phyloP scores from a whole-genome alignment of 148 eudicot species.

The Chenopodium quinoa region DNA sequence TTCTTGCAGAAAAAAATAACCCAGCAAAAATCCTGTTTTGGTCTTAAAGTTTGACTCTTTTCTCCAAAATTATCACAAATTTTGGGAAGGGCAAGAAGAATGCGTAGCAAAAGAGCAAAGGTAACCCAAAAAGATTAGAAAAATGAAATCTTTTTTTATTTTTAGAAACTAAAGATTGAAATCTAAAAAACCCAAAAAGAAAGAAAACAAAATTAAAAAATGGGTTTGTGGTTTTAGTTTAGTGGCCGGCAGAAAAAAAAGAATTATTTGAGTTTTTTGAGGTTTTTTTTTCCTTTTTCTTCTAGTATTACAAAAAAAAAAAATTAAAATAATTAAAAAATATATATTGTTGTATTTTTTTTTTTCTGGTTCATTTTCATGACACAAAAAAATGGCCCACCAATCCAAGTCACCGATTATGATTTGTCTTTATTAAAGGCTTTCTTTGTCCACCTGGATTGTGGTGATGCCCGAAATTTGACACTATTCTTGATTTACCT shows the following conservation, averaged over 20 bases:
- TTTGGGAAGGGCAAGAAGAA: not conserved
- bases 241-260: slow-evolving; percentile 8
- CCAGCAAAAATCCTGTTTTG: slow-evolving; percentile 1
- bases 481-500: not conserved
- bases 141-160: not conserved
- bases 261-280: not conserved
- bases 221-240: not conserved
- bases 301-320: not conserved
- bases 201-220: not conserved
- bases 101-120: slow-evolving; percentile 32
- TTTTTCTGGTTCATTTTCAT: not conserved
- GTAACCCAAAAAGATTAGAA: not conserved
- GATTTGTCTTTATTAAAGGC: slow-evolving; percentile 12
- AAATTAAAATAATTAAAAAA: not conserved
- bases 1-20: slow-evolving; percentile 9
- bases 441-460: not conserved
- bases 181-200: not conserved
- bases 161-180: too few relatives aligned
- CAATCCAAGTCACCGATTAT: slow-evolving; percentile 7
- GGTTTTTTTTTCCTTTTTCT: not conserved
- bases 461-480: slow-evolving; percentile 9
- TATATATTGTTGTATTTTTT: not conserved
- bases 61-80: not conserved
- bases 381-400: slow-evolving; percentile 15
- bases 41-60: slow-evolving; percentile 26